Conservation (phyloP, 2,329 filamentous ascomycete genomes). For the Penicillium freii region DNA sequence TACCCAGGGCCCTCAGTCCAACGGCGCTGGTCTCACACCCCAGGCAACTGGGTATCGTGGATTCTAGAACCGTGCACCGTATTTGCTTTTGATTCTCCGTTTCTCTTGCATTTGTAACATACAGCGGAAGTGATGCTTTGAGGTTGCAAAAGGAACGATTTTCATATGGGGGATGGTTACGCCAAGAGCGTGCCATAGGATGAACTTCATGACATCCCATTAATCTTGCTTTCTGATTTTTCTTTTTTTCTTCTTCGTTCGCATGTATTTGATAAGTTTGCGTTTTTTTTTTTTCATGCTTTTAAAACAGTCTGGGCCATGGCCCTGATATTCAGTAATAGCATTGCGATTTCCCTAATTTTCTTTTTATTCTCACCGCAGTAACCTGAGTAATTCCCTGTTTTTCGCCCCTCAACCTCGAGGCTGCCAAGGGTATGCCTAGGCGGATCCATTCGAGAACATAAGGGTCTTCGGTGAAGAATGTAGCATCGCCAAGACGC, state of each 20-base stretch:
- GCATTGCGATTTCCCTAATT: slow-evolving; percentile 9
- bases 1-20: slow-evolving; percentile 86
- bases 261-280: slow-evolving; percentile 27
- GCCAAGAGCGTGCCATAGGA: slow-evolving; percentile 7
- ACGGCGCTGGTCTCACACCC: slow-evolving; percentile 70
- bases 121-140: slow-evolving; percentile 31
- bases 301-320: slow-evolving; percentile 9
- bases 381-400: background rate
- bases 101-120: slow-evolving; percentile 36
- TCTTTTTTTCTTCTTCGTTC: slow-evolving; percentile 12
- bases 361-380: slow-evolving; percentile 1
- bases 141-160: slow-evolving; percentile 28
- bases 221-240: slow-evolving; percentile 22
- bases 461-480: slow-evolving; percentile 7
- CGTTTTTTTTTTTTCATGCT: slow-evolving; percentile 6
- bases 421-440: slow-evolving; percentile 1
- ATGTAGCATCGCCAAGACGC: slow-evolving; percentile 14
- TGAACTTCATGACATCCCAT: slow-evolving; percentile 19
- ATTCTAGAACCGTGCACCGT: slow-evolving; percentile 44
- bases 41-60: slow-evolving; percentile 76
- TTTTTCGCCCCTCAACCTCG: background rate
- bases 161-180: slow-evolving; percentile 8
- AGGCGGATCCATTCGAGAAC: background rate
- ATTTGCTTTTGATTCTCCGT: slow-evolving; percentile 14
- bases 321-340: slow-evolving; percentile 12